A percentile compares a stretch with the other conserved stretches of the same genome.
phyloP scores from a whole-genome alignment of 2,329 filamentous ascomycete species.

The Pseudofabraea citricarpa region DNA sequence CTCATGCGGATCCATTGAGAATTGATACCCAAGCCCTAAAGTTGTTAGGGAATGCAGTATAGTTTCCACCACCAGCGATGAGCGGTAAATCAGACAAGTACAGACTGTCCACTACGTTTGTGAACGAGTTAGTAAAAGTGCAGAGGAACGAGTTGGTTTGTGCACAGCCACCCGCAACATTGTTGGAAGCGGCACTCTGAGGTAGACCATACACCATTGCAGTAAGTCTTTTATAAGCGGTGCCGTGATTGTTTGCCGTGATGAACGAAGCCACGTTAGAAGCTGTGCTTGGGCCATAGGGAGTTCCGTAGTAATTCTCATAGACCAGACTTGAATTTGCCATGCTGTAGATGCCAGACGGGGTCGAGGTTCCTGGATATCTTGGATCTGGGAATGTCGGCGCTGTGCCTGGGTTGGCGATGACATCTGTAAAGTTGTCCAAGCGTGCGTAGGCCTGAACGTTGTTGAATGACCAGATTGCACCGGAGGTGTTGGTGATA shows the following conservation, averaged over 20 bases:
- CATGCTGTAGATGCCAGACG: background rate
- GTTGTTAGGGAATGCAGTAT: background rate
- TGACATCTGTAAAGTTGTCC: conserved; percentile 3
- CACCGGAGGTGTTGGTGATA: background rate
- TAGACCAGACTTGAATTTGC: background rate
- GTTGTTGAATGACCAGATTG: conserved; percentile 1
- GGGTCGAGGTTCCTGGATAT: background rate
- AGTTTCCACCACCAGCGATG: background rate
- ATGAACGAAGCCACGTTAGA: background rate
- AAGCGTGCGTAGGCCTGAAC: background rate
- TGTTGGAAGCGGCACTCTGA: background rate
- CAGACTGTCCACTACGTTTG: conserved; percentile 1
- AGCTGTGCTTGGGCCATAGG: background rate
- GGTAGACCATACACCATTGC: background rate
- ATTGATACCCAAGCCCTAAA: background rate
- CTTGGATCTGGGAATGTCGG: background rate
- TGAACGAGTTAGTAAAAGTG: conserved; percentile 1
- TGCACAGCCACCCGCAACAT: background rate
- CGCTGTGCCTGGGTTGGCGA: background rate
- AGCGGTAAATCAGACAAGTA: background rate
- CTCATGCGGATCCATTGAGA: background rate
- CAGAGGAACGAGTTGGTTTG: background rate
- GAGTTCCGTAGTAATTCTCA: background rate
- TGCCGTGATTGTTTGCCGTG: background rate
- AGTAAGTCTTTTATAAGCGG: background rate